Base-by-base conservation (phyloP, 805 yeast species). In the Saccharomycopsis fermentans region DNA sequence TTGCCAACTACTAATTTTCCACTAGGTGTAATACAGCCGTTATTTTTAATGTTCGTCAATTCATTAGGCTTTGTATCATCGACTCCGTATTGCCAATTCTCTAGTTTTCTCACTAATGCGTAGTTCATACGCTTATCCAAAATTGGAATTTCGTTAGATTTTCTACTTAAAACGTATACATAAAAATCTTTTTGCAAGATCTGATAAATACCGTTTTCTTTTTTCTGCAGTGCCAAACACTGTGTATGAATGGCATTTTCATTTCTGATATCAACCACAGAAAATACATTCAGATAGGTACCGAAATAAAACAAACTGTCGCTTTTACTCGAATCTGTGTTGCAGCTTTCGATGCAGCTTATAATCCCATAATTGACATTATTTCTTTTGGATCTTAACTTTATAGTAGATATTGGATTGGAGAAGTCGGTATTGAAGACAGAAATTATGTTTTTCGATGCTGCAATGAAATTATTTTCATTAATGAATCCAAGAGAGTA, bases 181-280 rank as follows among this genome's bases (percentile, higher is more conserved):
- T 68, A 75, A 63, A 73, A 75, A 1, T 63, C 64, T 21, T 76
- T 70, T 29, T 63, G 68, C 6, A 76, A 19, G 0, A 75, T 43
- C 61, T 75, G 79, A 16, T 64, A 67, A 17, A 67, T 64, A 3
- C 73, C 80, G 63, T 59, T 67, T 3, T 68, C 75, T 17, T 52
- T n/a, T 2, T 65, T 17, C 19, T 40, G 48, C 1, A 59, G 54
- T 27, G 56, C 55, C 14, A 40, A 52, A 39, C 53, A 36, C 39
- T 17, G 57, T 24, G 11, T 26, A 9, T 19, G 21, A 14, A 57
- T 54, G 52, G 34, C 16, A 8, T 47, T 26, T 9, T 54, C 39
- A 2, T 55, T 58, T 39, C 69, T 60, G 2, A 58, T 43, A 58
- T 71, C 74, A 21, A 70, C 19, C 14, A 59, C 57, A 43, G 63